Evolutionary conservation across 192 early-diverging fungal species (phyloP), one percentile per base, ranked within the genome.

Genomic region (Spizellomyces sp.): DNA sequence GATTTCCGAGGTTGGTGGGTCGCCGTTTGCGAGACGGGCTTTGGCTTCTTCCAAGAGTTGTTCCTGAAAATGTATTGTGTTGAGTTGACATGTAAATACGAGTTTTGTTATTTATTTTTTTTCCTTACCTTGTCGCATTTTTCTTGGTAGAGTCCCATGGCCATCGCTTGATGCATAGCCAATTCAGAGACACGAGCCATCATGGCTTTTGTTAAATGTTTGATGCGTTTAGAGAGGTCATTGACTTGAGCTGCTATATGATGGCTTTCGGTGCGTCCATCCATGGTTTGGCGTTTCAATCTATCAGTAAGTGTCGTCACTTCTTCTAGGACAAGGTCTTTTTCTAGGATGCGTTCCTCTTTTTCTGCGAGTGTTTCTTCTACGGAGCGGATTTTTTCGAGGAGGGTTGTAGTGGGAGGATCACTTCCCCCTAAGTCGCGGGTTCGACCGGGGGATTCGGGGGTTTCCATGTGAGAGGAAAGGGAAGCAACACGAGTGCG

Each of bases 91-190:
- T 48, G 3, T 48, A 14, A 48, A 17, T 48, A 5, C 63, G 4
- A 2, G 0, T 19, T 54, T 2, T 54, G 14, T 12, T 12, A 54
- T 54, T n/a, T 19, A 54, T 19, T 2, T 12, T 19, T n/a, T 12
- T 4, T n/a, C n/a, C 12, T 50, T 73, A 81, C 84, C 77, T 87
- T 87, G 75, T 87, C 85, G 61, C 56, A 67, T 36, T 80, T 82
- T 66, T 87, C 85, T 52, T 83, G 85, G 62, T 87, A 87, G n/a
- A 87, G 72, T n/a, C 74, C 79, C 77, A 88, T 79, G 6, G 87
- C 81, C 67, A 80, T 62, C 3, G 83, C 83, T 58, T 88, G 87
- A 69, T 88, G 77, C 86, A 88, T 88, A 4, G 87, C 86, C 42
- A 88, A 73, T 71, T 88, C 87, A 0, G 82, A 83, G 9, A 88